phyloP scores from a whole-genome alignment of 768 basidiomycete genomes.

The Tylopilus sp. region DNA sequence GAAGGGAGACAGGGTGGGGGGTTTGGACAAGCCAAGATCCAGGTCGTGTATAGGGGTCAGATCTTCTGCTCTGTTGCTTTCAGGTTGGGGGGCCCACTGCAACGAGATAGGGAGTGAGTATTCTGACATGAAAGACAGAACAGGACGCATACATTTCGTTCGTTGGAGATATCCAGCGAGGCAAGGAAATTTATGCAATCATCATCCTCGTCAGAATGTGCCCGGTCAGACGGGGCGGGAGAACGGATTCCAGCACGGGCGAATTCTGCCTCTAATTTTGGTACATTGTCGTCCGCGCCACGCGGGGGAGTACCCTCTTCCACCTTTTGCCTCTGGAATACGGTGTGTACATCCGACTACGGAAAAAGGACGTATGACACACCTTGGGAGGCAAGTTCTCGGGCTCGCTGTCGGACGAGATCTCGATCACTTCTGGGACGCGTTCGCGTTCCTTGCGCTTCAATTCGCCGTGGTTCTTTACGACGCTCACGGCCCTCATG shows the following conservation, averaged over 20 bases:
- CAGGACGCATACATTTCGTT: slow-evolving; percentile 21
- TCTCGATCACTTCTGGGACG: slow-evolving; percentile 17
- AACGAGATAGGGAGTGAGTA: slow-evolving; percentile 3
- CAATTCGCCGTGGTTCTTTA: slow-evolving; percentile 5
- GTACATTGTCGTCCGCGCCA: neutral
- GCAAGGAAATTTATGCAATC: slow-evolving; percentile 22
- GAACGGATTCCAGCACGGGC: slow-evolving; percentile 2
- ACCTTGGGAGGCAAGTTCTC: slow-evolving; percentile 23
- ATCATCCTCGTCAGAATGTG: slow-evolving; percentile 9
- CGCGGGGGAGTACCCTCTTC: neutral
- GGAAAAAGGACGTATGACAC: neutral
- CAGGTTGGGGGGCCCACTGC: slow-evolving; percentile 27
- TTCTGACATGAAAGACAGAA: neutral
- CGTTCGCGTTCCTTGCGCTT: slow-evolving; percentile 23
- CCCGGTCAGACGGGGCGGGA: neutral
- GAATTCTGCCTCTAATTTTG: slow-evolving; percentile 4
- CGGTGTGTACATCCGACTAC: neutral
- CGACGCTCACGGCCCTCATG: slow-evolving; percentile 12
- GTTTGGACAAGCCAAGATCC: neutral
- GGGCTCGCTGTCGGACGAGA: slow-evolving; percentile 31
- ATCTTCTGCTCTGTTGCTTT: slow-evolving; percentile 32
- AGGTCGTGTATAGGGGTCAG: slow-evolving; percentile 17
- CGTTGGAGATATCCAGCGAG: slow-evolving; percentile 31
- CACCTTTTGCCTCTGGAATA: slow-evolving; percentile 22
- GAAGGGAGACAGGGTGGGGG: slow-evolving; percentile 1